phyloP scores from a whole-genome alignment of 179 eudicot genomes.

The Nepenthes alata region DNA sequence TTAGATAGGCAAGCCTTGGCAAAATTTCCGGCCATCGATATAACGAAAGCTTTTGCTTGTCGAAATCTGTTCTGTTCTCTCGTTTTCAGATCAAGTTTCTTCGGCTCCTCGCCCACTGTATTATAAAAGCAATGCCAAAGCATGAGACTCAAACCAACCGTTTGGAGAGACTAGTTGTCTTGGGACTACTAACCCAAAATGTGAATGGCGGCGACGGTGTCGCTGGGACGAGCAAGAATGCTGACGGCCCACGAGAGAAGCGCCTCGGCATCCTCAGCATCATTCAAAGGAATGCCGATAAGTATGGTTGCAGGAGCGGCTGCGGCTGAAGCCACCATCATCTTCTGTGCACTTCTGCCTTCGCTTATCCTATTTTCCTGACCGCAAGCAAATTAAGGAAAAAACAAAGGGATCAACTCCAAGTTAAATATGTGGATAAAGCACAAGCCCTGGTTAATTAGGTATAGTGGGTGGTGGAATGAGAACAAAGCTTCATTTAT shows the following conservation, averaged over 20 bases:
- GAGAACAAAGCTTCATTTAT: background rate
- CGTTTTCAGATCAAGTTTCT: conserved; percentile 18
- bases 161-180: background rate
- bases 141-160: background rate
- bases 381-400: background rate
- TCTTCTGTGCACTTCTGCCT: conserved; percentile 3
- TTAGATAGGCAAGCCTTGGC: conserved; percentile 41
- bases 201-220: conserved; percentile 61
- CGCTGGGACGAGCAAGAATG: conserved; percentile 50
- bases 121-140: conserved; percentile 1
- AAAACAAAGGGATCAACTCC: background rate
- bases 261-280: conserved; percentile 27
- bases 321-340: conserved; percentile 21
- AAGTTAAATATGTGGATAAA: background rate
- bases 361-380: background rate
- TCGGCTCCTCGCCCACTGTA: conserved; percentile 37
- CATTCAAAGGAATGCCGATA: conserved; percentile 45
- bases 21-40: conserved; percentile 66
- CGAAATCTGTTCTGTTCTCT: conserved; percentile 36
- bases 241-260: conserved; percentile 57
- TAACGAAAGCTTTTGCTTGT: conserved; percentile 52
- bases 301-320: conserved; percentile 44
- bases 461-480: background rate
- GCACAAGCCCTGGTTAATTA: background rate
- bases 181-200: conserved; percentile 41